These are phyloP conservation scores for Plectosphaerella sp. DNA, from an alignment of 2,329 filamentous ascomycete species.

Conservation along the genomic window DNA sequence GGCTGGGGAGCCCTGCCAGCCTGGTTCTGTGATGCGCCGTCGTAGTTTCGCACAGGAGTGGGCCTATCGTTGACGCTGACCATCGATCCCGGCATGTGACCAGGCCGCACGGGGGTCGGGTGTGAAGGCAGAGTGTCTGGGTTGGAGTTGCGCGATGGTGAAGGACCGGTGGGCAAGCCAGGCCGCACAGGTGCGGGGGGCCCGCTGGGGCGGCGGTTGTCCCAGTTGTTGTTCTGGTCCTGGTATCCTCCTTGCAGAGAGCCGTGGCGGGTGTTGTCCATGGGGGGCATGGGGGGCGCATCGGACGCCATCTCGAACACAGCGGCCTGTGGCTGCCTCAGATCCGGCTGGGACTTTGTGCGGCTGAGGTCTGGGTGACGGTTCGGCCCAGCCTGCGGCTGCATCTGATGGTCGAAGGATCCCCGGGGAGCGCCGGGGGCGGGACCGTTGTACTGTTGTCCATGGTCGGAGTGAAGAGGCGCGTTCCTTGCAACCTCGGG, in stretches of 20 bases:
- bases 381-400: conserved; percentile 44
- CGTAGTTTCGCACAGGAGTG: conserved; percentile 54
- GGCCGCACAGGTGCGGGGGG: conserved; percentile 5
- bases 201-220: not conserved
- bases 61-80: conserved; percentile 54
- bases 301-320: conserved; percentile 71
- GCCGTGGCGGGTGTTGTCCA: conserved; percentile 17
- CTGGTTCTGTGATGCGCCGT: conserved; percentile 44
- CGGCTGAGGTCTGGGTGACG: conserved; percentile 50
- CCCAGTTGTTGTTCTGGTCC: conserved; percentile 11
- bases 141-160: conserved; percentile 22
- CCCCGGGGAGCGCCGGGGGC: conserved; percentile 17
- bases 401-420: conserved; percentile 46
- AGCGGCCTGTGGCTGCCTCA: conserved; percentile 60
- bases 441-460: not conserved
- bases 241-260: conserved; percentile 12
- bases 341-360: conserved; percentile 64
- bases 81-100: conserved; percentile 55
- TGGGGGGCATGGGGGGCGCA: conserved; percentile 49
- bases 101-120: conserved; percentile 59
- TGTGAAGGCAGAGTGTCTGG: conserved; percentile 52
- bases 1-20: conserved; percentile 9
- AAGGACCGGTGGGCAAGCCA: conserved; percentile 19
- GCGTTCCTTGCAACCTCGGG: conserved; percentile 12
- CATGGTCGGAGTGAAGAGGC: not conserved